These are phyloP conservation scores for Stachybotrys chartarum DNA, from an alignment of 2,329 filamentous ascomycete species.

Conservation along the genomic window DNA sequence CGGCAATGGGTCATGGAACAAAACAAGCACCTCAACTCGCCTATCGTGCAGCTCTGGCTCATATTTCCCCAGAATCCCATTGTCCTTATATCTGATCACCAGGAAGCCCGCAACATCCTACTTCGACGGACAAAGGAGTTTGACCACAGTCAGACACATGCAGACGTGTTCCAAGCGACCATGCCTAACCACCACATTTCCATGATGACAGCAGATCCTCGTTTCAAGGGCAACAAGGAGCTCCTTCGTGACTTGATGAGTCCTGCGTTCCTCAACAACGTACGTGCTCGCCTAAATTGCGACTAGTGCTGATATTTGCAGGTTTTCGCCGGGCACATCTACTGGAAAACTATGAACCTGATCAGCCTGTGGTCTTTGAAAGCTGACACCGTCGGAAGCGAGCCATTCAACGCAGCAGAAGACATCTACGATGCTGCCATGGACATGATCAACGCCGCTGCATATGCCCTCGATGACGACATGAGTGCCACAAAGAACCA, in stretches of 20 bases:
- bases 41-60: too few species aligned
- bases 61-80: too few species aligned
- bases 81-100: too few species aligned
- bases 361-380: constrained; percentile 25
- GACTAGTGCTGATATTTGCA: too few species aligned
- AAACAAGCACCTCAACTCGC: too few species aligned
- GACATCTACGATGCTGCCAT: constrained; percentile 22
- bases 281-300: neutral
- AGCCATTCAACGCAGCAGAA: constrained; percentile 18
- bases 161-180: too few species aligned
- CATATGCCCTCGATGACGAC: constrained; percentile 15
- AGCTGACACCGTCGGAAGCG: constrained; percentile 10
- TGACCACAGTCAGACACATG: neutral
- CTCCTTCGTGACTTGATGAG: constrained; percentile 21
- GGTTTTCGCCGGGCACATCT: constrained; percentile 22
- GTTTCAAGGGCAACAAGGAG: constrained; percentile 18
- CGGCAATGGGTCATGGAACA: too few species aligned
- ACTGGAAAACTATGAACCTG: constrained; percentile 18
- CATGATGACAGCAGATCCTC: constrained; percentile 15
- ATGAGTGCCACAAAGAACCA: constrained; percentile 3
- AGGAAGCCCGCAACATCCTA: constrained; percentile 1
- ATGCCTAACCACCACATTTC: constrained; percentile 16
- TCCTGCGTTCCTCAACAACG: constrained; percentile 16
- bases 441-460: constrained; percentile 21
- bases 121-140: neutral